Evolutionary conservation across 2,329 filamentous ascomycete genomes (phyloP), one percentile per base, ranked within the genome.

Genomic region (Ascochyta pisi): DNA sequence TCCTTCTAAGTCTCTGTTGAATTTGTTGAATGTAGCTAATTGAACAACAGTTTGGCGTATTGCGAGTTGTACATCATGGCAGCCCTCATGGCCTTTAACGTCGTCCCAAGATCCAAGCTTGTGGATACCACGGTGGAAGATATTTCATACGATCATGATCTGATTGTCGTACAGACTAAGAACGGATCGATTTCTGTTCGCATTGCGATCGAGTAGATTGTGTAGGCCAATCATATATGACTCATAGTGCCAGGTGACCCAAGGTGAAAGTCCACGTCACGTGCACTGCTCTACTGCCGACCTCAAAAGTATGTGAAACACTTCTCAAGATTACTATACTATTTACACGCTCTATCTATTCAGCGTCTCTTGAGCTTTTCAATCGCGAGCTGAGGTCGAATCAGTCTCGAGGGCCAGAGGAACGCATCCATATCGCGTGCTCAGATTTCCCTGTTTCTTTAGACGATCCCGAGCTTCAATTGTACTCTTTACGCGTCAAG

Each of bases 21-120:
- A 4, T 12, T 1, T 13, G 8, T 19, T 19, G 19, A 19, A 19
- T 19, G 19, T 19, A 19, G 19, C 52, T 59, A 26, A 59, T 40
- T 8, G 8, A 4, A 24, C 10, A 2, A 23, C 27, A 65, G 62
- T 39, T 15, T 69, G 50, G 66, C 66, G 4, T 69, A 67, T 43
- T 67, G 66, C 29, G 66, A 69, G 43, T 29, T 69, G 27, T 67
- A 69, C 33, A 50, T 66, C 13, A 67, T 69, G 66, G 56, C 57
- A 12, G 64, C 66, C 15, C 57, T 66, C 8, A 62, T 67, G 61
- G 61, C 58, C 6, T 54, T 67, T 22, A 29, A 62, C 12, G 51
- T 68, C n/a, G 42, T 66, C 29, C 66, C 66, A 24, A 59, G 66
- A 35, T 55, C 66, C 15, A 63, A 56, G 47, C 60, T 68, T 29